phyloP scores from a whole-genome alignment of 148 eudicot species.

The Chenopodium suecicum region DNA sequence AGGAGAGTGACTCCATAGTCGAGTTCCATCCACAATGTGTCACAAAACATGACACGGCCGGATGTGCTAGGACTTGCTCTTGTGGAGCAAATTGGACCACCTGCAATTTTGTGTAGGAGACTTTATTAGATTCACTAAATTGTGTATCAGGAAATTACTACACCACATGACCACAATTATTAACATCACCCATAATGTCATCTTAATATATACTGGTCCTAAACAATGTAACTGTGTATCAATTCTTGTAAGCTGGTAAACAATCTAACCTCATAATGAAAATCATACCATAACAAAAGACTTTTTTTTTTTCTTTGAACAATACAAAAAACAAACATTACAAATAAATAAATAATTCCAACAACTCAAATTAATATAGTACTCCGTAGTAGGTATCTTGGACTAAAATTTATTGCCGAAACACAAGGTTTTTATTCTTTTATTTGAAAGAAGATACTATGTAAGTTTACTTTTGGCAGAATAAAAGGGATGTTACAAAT shows the following conservation, averaged over 20 bases:
- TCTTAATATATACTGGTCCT: not conserved
- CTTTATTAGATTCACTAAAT: not conserved
- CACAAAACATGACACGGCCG: constrained; percentile 66
- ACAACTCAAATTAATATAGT: too few species aligned
- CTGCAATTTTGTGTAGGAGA: not conserved
- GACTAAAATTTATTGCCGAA: too few species aligned
- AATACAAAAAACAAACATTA: too few species aligned
- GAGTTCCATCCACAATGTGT: constrained; percentile 98
- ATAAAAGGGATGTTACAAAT: too few species aligned
- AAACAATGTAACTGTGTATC: not conserved
- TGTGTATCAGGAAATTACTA: not conserved
- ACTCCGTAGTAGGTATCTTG: too few species aligned
- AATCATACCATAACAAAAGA: not conserved
- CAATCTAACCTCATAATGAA: not conserved
- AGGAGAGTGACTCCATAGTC: constrained; percentile 59
- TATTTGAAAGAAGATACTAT: too few species aligned
- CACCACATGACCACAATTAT: not conserved
- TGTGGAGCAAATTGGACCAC: constrained; percentile 72
- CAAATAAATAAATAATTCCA: too few species aligned
- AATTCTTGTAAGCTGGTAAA: not conserved
- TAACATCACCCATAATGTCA: not conserved
- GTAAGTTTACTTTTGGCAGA: not conserved
- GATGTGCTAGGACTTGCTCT: constrained; percentile 66
- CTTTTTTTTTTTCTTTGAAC: not conserved
- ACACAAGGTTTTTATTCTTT: too few species aligned